A percentile compares a stretch with the other conserved stretches of the same genome.
Evolutionary conservation across 805 yeast species (phyloP).

Genomic region (Cyberlindnera mycetangii): DNA sequence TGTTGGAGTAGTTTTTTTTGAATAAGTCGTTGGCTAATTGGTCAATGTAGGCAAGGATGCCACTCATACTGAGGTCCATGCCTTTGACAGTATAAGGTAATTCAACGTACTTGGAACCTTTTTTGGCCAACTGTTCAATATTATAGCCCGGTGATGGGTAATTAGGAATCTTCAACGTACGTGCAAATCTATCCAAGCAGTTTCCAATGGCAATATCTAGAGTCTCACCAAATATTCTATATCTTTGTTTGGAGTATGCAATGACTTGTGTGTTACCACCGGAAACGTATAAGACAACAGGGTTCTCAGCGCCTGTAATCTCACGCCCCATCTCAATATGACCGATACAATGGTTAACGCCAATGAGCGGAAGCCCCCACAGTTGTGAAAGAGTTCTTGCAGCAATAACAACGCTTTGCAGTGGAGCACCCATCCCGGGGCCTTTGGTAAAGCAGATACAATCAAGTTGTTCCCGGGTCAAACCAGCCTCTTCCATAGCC

Average conservation of each 20-base stretch:
- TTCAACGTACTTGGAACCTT: conserved; percentile 55
- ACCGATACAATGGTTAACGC: conserved; percentile 97
- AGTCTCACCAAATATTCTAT: conserved; percentile 99
- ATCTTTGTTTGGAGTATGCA: conserved; percentile 90
- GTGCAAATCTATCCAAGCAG: conserved; percentile 92
- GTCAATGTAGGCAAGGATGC: conserved; percentile 85
- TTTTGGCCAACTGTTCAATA: conserved; percentile 89
- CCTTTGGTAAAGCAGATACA: conserved; percentile 95
- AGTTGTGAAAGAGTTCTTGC: conserved; percentile 81
- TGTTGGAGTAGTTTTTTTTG: conserved; percentile 37
- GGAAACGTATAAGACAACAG: conserved; percentile 93
- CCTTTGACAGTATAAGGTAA: conserved; percentile 98
- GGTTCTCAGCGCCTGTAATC: conserved; percentile 96
- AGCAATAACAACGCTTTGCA: conserved; percentile 88
- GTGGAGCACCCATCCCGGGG: conserved; percentile 99
- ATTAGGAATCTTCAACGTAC: conserved; percentile 84
- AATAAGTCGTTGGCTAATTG: conserved; percentile 72
- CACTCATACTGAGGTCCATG: conserved; percentile 97
- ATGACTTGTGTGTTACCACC: conserved; percentile 99
- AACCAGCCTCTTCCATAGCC: conserved; percentile 61
- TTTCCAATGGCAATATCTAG: conserved; percentile 97
- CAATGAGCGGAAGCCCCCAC: conserved; percentile 83
- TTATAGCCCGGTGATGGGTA: conserved; percentile 97
- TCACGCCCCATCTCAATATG: conserved; percentile 99
- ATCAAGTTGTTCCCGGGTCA: conserved; percentile 53